Percentiles rank a stretch among this genome's conserved stretches.
Evolutionary conservation across 2,329 filamentous ascomycete species (phyloP).

Genomic region (Ceratocystis albifundus): DNA sequence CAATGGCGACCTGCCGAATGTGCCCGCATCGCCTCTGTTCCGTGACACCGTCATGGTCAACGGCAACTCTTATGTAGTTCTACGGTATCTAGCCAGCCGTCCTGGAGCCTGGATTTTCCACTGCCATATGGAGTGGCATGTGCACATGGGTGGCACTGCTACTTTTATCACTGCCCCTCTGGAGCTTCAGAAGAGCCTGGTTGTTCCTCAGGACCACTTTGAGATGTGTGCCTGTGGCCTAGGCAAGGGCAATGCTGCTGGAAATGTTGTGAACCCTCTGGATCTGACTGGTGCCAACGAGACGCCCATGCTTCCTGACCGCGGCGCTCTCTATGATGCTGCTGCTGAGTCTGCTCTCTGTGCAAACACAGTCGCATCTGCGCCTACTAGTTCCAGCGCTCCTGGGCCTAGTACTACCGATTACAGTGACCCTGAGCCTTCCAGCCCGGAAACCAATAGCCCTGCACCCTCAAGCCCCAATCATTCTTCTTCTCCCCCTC

Average conservation of each 20-base stretch:
- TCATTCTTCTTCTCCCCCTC: neutral
- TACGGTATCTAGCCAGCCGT: slow-evolving; percentile 37
- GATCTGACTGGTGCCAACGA: slow-evolving; percentile 35
- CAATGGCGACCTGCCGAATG: slow-evolving; percentile 28
- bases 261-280: slow-evolving; percentile 41
- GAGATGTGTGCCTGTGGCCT: slow-evolving; percentile 31
- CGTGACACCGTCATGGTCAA: slow-evolving; percentile 41
- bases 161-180: slow-evolving; percentile 31
- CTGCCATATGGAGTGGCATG: slow-evolving; percentile 47
- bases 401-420: neutral
- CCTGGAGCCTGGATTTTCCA: slow-evolving; percentile 39
- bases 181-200: slow-evolving; percentile 39
- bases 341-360: slow-evolving; percentile 8
- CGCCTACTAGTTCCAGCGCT: neutral
- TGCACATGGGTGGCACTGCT: slow-evolving; percentile 37
- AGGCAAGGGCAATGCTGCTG: slow-evolving; percentile 47
- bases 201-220: slow-evolving; percentile 38
- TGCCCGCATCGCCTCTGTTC: slow-evolving; percentile 34
- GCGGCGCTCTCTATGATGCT: slow-evolving; percentile 18
- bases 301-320: slow-evolving; percentile 19
- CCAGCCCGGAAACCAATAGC: neutral
- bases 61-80: slow-evolving; percentile 38
- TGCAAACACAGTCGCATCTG: neutral
- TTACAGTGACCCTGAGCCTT: neutral
- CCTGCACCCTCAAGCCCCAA: neutral